Evolutionary conservation across 345 rosid genomes (phyloP).

Genomic region (Syzygium aqueum): DNA sequence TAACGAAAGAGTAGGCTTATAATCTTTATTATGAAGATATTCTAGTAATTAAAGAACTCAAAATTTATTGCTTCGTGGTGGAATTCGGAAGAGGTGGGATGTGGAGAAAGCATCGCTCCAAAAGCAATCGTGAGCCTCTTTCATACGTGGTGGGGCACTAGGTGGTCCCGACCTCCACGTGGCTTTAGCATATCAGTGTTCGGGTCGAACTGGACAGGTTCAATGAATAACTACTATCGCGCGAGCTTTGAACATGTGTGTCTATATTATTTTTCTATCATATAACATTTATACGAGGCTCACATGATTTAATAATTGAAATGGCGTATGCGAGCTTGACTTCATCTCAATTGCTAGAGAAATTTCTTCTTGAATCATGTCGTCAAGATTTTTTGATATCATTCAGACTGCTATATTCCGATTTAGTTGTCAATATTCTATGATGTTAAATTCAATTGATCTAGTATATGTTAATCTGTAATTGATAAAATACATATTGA

Average conservation of each 20-base stretch:
- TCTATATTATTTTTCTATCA: not conserved
- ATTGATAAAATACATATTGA: not conserved
- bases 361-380: not conserved
- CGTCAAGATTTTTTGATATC: not conserved
- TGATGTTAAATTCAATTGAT: not conserved
- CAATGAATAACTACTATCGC: not conserved
- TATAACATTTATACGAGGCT: not conserved
- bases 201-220: not conserved
- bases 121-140: not conserved
- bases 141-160: not conserved
- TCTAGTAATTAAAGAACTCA: not conserved
- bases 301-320: not conserved
- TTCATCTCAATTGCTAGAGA: not conserved
- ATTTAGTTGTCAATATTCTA: not conserved
- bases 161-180: not conserved
- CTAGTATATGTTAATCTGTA: not conserved
- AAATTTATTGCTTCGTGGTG: not conserved
- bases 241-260: rapidly evolving
- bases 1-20: not conserved
- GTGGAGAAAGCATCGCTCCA: not conserved
- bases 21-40: not conserved
- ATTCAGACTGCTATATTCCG: not conserved
- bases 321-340: not conserved
- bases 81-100: not conserved
- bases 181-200: not conserved